These are phyloP conservation scores for Cercospora brassicicola DNA, from an alignment of 2,329 filamentous ascomycete genomes.

Conservation along the genomic window DNA sequence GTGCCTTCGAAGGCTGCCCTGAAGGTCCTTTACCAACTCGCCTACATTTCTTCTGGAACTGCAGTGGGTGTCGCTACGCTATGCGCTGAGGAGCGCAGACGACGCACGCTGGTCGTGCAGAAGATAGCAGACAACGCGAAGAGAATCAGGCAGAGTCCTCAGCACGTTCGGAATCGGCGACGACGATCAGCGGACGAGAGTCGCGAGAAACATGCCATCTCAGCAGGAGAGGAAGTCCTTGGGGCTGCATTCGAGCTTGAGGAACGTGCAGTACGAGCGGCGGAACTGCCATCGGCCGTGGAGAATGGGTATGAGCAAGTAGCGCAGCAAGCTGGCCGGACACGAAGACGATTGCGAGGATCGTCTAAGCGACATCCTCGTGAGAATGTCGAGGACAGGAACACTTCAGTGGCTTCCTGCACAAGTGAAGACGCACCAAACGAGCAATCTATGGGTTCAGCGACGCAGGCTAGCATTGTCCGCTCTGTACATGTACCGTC, in stretches of 20 bases:
- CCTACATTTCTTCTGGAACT: constrained; percentile 43
- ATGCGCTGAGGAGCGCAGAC: constrained; percentile 40
- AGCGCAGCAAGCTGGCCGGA: background rate
- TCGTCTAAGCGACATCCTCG: background rate
- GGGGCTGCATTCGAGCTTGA: background rate
- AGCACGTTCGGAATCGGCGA: constrained; percentile 31
- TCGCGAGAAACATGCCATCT: background rate
- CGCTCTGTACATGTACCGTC: background rate
- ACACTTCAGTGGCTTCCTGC: background rate
- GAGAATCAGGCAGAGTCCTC: constrained; percentile 34
- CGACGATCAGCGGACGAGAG: constrained; percentile 10
- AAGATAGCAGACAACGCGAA: constrained; percentile 41
- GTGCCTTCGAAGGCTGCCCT: constrained; percentile 41
- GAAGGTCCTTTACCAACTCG: constrained; percentile 41
- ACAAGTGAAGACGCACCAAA: background rate
- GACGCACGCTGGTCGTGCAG: constrained; percentile 37
- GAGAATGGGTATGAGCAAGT: constrained; percentile 30
- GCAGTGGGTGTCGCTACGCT: constrained; percentile 39
- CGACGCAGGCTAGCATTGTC: background rate
- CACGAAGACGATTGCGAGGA: background rate
- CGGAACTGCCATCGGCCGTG: constrained; percentile 35
- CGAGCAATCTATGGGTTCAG: background rate
- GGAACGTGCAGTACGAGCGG: constrained; percentile 7
- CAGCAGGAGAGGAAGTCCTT: constrained; percentile 2
- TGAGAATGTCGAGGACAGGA: background rate